Conservation (phyloP, 139 green algal genomes). For the Nannochloris sp. region DNA sequence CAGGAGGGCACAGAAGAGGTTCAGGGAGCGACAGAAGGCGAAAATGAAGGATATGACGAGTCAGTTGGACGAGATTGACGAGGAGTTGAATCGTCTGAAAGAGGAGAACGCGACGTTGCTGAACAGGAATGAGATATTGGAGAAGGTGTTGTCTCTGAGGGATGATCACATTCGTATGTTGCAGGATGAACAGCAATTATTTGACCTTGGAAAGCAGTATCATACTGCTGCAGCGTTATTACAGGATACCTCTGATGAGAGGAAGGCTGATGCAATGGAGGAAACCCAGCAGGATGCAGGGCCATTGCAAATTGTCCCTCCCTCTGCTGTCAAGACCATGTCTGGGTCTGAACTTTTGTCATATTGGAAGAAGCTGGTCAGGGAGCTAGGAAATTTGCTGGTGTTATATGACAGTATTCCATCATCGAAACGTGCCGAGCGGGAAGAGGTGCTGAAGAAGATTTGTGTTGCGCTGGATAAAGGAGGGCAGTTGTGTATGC, state of each 20-base stretch:
- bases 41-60: slow-evolving; percentile 39
- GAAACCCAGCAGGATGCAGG: neutral
- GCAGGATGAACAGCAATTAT: slow-evolving; percentile 32
- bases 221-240: neutral
- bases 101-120: slow-evolving; percentile 37
- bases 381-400: slow-evolving; percentile 34
- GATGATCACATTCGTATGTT: slow-evolving; percentile 37
- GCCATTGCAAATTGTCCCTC: slow-evolving; percentile 8
- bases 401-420: slow-evolving; percentile 30
- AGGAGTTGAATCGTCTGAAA: slow-evolving; percentile 19
- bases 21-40: slow-evolving; percentile 40
- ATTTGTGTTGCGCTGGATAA: slow-evolving; percentile 26
- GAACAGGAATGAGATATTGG: slow-evolving; percentile 40
- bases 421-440: neutral
- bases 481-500: slow-evolving; percentile 32
- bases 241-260: neutral
- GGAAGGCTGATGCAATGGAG: too few relatives aligned
- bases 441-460: slow-evolving; percentile 12
- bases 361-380: slow-evolving; percentile 28
- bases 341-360: slow-evolving; percentile 7
- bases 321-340: slow-evolving; percentile 20
- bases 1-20: slow-evolving; percentile 34
- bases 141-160: slow-evolving; percentile 42
- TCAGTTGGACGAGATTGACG: slow-evolving; percentile 34
- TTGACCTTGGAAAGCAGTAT: slow-evolving; percentile 13